phyloP scores from a whole-genome alignment of 495 filamentous ascomycete species.

The Xylaria bambusicola region DNA sequence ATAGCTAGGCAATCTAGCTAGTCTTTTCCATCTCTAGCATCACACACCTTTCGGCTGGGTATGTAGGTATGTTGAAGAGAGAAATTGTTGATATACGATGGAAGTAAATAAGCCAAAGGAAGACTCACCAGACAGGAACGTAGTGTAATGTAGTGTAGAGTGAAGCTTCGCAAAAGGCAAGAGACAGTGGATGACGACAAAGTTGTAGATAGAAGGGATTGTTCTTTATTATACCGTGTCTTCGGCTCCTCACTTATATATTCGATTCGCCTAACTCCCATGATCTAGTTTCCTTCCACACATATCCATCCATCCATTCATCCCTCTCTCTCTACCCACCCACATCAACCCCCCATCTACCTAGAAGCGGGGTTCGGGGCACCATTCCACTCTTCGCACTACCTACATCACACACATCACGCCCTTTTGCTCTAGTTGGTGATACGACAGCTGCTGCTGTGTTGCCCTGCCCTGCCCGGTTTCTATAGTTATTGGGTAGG shows the following conservation, averaged over 20 bases:
- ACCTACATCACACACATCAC: too few relatives aligned
- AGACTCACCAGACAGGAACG: not conserved
- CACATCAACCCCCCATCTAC: not conserved
- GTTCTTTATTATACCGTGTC: not conserved
- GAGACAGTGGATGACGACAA: not conserved
- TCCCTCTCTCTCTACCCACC: constrained; percentile 5
- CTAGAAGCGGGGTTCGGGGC: constrained; percentile 1
- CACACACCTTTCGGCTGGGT: too few relatives aligned
- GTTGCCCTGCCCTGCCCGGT: too few relatives aligned
- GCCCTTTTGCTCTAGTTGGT: too few relatives aligned
- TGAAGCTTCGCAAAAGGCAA: not conserved
- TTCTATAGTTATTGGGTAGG: too few relatives aligned
- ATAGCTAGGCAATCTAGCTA: too few relatives aligned
- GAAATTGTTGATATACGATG: too few relatives aligned
- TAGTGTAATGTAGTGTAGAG: not conserved
- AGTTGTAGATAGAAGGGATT: not conserved
- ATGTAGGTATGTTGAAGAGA: too few relatives aligned
- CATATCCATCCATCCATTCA: not conserved
- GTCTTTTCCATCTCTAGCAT: too few relatives aligned
- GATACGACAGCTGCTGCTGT: constrained; percentile 1
- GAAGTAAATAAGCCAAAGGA: too few relatives aligned
- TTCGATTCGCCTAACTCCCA: not conserved
- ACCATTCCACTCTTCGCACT: too few relatives aligned
- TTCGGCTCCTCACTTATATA: constrained; percentile 15
- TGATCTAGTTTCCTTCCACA: not conserved